Percentiles rank a stretch among this genome's conserved stretches.
These are phyloP conservation scores for Phytophthora megakarya DNA, from an alignment of 352 stramenopile genomes.

Conservation along the genomic window DNA sequence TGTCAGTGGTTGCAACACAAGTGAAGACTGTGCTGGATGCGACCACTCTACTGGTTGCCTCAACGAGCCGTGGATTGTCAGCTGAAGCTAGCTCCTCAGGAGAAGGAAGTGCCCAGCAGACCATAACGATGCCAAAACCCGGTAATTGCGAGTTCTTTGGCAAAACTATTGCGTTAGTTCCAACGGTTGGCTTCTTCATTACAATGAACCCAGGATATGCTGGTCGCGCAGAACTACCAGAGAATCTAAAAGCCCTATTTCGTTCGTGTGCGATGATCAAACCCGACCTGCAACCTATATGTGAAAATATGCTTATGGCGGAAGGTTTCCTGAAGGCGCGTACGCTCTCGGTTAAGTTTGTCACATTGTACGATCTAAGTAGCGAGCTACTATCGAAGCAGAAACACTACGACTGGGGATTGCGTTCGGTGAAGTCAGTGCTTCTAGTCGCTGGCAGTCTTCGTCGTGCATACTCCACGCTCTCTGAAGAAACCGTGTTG, in stretches of 20 bases:
- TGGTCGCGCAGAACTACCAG: slow-evolving; percentile 89
- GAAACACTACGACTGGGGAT: slow-evolving; percentile 95
- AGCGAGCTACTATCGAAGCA: slow-evolving; percentile 87
- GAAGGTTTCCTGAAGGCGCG: slow-evolving; percentile 91
- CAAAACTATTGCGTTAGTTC: slow-evolving; percentile 81
- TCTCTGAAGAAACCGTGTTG: slow-evolving; percentile 91
- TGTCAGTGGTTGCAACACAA: slow-evolving; percentile 96
- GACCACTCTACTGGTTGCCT: slow-evolving; percentile 29
- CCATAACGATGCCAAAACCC: slow-evolving; percentile 40
- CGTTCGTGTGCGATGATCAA: slow-evolving; percentile 93
- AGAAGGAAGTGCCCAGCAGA: slow-evolving; percentile 31
- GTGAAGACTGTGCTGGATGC: slow-evolving; percentile 98
- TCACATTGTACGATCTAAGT: slow-evolving; percentile 90
- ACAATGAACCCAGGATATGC: slow-evolving; percentile 95
- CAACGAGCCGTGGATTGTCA: slow-evolving; percentile 23
- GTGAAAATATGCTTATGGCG: slow-evolving; percentile 95
- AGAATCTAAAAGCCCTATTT: slow-evolving; percentile 94
- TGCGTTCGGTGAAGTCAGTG: slow-evolving; percentile 96
- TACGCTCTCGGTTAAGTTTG: slow-evolving; percentile 87
- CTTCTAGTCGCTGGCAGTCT: slow-evolving; percentile 94
- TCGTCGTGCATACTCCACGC: slow-evolving; percentile 83
- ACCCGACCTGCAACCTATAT: slow-evolving; percentile 91
- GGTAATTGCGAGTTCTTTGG: slow-evolving; percentile 92
- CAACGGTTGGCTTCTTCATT: slow-evolving; percentile 92
- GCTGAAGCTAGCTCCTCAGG: slow-evolving; percentile 13